Conservation (phyloP, 2,329 filamentous ascomycete species). For the Penicillium occitanis region DNA sequence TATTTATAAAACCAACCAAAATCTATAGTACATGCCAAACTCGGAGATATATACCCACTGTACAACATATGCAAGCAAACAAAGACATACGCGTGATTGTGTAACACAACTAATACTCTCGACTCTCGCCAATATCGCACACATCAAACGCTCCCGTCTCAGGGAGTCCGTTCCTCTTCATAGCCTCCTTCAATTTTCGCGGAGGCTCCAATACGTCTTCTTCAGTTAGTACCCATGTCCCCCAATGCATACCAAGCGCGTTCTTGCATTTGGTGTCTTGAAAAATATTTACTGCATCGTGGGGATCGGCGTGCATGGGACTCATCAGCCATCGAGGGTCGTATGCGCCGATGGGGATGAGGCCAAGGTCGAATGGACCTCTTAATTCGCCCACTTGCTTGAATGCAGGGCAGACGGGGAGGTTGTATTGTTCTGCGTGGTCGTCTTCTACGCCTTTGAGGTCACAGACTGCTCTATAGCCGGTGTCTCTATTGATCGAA, state of each 20-base stretch:
- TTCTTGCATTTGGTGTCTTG: conserved; percentile 72
- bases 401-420: conserved; percentile 80
- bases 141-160: conserved; percentile 77
- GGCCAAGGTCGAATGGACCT: conserved; percentile 84
- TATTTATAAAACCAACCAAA: neutral
- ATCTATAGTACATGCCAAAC: neutral
- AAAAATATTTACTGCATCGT: conserved; percentile 88
- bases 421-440: conserved; percentile 65
- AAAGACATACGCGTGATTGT: neutral
- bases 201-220: conserved; percentile 88
- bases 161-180: conserved; percentile 64
- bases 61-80: neutral
- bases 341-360: conserved; percentile 94
- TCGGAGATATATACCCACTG: neutral
- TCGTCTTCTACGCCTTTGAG: conserved; percentile 66
- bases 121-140: conserved; percentile 80
- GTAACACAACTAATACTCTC: conserved; percentile 62
- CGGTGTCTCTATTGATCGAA: conserved; percentile 67
- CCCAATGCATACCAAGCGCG: conserved; percentile 91
- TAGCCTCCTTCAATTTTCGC: conserved; percentile 66
- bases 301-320: conserved; percentile 80
- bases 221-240: conserved; percentile 78
- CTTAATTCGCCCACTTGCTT: conserved; percentile 74
- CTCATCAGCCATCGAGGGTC: conserved; percentile 65
- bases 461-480: conserved; percentile 75